These are phyloP conservation scores for Dryas octopetala DNA, from an alignment of 306 rosid genomes.

Conservation along the genomic window DNA sequence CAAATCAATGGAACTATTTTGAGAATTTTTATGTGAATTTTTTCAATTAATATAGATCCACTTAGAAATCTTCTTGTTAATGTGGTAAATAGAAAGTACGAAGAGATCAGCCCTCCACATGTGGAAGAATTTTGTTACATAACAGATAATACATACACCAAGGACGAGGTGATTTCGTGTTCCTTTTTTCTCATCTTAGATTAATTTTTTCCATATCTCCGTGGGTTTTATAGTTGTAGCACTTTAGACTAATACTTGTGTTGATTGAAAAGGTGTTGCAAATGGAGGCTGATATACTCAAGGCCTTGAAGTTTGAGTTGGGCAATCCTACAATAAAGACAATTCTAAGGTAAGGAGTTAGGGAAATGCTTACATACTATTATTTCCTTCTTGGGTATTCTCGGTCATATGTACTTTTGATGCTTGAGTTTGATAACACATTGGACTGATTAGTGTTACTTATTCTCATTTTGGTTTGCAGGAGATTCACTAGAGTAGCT, in stretches of 20 bases:
- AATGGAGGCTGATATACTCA: constrained; percentile 86
- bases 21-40: not conserved
- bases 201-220: not conserved
- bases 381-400: not conserved
- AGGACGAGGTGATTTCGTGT: constrained; percentile 51
- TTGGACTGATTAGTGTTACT: constrained; percentile 13
- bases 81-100: constrained; percentile 63
- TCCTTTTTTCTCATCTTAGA: not conserved
- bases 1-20: not conserved
- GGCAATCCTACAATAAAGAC: constrained; percentile 83
- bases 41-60: not conserved
- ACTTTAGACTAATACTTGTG: not conserved
- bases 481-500: constrained; percentile 61
- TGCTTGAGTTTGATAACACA: not conserved
- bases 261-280: constrained; percentile 51
- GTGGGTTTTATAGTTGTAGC: not conserved
- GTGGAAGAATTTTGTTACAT: constrained; percentile 78
- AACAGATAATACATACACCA: constrained; percentile 71
- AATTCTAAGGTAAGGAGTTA: constrained; percentile 58
- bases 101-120: constrained; percentile 82
- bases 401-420: not conserved
- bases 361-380: not conserved
- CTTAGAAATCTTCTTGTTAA: not conserved
- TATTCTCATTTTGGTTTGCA: constrained; percentile 32
- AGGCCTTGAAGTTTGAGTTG: constrained; percentile 68